phyloP scores from a whole-genome alignment of 306 rosid species.

The Comarum palustre region DNA sequence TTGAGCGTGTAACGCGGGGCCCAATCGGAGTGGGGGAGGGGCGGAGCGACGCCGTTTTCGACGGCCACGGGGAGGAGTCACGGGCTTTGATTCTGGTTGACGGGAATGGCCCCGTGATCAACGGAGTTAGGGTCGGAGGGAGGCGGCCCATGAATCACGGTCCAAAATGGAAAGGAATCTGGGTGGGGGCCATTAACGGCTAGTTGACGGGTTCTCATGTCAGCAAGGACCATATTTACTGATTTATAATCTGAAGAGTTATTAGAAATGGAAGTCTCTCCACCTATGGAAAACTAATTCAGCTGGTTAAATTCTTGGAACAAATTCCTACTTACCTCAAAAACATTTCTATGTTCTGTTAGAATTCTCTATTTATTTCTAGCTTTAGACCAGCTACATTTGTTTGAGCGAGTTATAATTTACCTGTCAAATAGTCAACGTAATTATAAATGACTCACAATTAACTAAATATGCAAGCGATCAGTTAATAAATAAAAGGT shows the following conservation, averaged over 20 bases:
- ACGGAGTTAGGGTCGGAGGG: constrained; percentile 37
- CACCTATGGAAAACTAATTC: too few species aligned
- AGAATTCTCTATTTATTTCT: too few species aligned
- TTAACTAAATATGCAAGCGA: rapidly evolving
- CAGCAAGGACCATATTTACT: not conserved
- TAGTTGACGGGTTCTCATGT: constrained; percentile 20
- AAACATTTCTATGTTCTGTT: too few species aligned
- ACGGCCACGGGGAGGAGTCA: constrained; percentile 24
- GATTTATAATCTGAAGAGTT: too few species aligned
- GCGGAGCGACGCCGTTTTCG: constrained; percentile 22
- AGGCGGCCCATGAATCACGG: constrained; percentile 22
- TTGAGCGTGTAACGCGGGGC: constrained; percentile 31
- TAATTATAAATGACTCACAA: rapidly evolving
- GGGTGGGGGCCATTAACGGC: constrained; percentile 36
- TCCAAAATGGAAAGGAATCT: not conserved
- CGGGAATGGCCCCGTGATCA: constrained; percentile 31
- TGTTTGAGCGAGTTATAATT: too few species aligned
- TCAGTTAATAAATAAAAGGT: not conserved
- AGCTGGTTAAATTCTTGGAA: not conserved
- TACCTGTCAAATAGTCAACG: too few species aligned
- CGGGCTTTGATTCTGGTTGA: not conserved
- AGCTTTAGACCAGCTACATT: too few species aligned
- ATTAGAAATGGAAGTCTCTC: too few species aligned
- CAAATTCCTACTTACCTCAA: not conserved
- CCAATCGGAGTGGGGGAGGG: not conserved